Evolutionary conservation across 2,329 filamentous ascomycete species (phyloP).

Genomic region (Alternaria novae-zelandiae): DNA sequence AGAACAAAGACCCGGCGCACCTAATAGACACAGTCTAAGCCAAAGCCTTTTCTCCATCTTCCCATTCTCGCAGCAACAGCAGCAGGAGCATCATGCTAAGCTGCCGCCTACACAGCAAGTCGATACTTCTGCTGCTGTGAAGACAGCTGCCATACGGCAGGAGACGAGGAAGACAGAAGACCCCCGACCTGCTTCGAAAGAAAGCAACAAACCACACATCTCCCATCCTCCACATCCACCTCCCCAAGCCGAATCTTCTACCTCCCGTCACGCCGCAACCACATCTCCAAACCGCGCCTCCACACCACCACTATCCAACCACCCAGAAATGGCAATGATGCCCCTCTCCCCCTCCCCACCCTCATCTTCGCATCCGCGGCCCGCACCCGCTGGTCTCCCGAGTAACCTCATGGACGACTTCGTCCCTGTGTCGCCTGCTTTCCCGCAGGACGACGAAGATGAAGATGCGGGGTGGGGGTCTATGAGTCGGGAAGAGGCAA

Average conservation of each 20-base stretch:
- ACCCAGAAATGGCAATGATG: conserved; percentile 44
- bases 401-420: conserved; percentile 45
- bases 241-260: neutral
- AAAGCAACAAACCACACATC: neutral
- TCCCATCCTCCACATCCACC: neutral
- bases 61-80: conserved; percentile 43
- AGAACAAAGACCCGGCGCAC: conserved; percentile 23
- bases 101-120: conserved; percentile 32
- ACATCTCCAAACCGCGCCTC: conserved; percentile 8
- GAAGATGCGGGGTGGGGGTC: conserved; percentile 46
- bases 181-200: conserved; percentile 1
- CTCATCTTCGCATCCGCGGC: conserved; percentile 9
- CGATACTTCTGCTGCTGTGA: conserved; percentile 1
- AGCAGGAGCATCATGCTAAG: conserved; percentile 39
- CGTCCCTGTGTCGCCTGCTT: conserved; percentile 34
- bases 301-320: conserved; percentile 17
- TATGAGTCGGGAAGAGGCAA: conserved; percentile 35
- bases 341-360: conserved; percentile 34
- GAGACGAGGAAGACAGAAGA: neutral
- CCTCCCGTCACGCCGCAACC: conserved; percentile 1
- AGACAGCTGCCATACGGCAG: neutral
- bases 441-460: conserved; percentile 26
- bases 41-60: conserved; percentile 45
- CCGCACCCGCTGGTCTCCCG: conserved; percentile 34
- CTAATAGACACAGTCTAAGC: conserved; percentile 43